Conservation (phyloP, 495 filamentous ascomycete species). For the Aspergillus homomorphus region DNA sequence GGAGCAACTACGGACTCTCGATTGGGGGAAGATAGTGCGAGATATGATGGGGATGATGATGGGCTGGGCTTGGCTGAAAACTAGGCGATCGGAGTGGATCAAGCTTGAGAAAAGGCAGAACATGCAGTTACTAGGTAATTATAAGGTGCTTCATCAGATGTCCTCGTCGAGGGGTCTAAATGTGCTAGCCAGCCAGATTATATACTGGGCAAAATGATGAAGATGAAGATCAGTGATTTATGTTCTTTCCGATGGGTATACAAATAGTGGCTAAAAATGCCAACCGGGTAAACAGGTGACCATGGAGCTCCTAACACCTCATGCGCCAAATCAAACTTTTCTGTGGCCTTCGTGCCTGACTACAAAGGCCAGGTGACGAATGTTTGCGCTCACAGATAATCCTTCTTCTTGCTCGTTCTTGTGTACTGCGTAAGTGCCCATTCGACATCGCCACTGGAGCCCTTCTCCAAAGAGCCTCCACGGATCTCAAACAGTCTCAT, state of each 20-base stretch:
- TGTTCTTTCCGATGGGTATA: slow-evolving; percentile 24
- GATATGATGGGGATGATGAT: not conserved
- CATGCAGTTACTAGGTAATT: too few relatives aligned
- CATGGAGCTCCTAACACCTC: slow-evolving; percentile 19
- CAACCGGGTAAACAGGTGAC: slow-evolving; percentile 13
- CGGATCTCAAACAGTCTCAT: slow-evolving; percentile 95
- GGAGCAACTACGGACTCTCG: not conserved
- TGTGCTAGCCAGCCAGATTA: not conserved
- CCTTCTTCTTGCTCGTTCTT: slow-evolving; percentile 86
- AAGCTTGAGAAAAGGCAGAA: not conserved
- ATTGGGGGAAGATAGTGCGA: not conserved
- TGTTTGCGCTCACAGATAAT: slow-evolving; percentile 64
- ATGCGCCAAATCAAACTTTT: slow-evolving; percentile 28
- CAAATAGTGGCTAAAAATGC: slow-evolving; percentile 18
- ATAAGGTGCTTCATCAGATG: not conserved
- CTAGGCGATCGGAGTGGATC: not conserved
- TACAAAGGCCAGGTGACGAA: not conserved
- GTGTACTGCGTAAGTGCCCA: slow-evolving; percentile 96
- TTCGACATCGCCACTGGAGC: slow-evolving; percentile 90
- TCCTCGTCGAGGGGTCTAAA: not conserved
- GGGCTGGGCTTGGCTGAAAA: not conserved
- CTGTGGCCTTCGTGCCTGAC: slow-evolving; percentile 17
- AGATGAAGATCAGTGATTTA: slow-evolving; percentile 2
- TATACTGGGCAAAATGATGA: not conserved
- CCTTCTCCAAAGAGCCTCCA: slow-evolving; percentile 85